Evolutionary conservation across 129 eudicot species (phyloP), one percentile per base, ranked within the genome.

Genomic region (Sambucus nigra): DNA sequence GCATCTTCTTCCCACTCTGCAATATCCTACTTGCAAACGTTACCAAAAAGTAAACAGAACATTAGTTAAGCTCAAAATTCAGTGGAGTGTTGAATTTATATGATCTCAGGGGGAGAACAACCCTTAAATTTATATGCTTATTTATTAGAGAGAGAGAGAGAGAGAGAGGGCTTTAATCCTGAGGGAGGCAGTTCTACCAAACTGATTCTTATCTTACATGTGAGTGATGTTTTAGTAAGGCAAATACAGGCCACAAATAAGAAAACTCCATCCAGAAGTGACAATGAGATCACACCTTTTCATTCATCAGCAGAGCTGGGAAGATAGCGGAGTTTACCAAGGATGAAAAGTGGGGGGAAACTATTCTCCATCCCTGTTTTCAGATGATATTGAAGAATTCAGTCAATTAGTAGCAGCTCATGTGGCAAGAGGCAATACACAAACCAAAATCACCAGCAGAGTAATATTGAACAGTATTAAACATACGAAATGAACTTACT

Each of bases 1-100:
- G 94, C 32, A 57, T 83, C 94, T 83, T 83, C 94, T 73, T 76
- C 94, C 94, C 94, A 83, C 78, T 83, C 94, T 24, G 70, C 47
- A 39, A 61, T 65, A 73, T 83, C 94, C 94, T 83, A 66, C 63
- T 57, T 50, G 17, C 46, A 47, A 22, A 64, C 42, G n/a, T n/a
- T n/a, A n/a, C n/a, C n/a, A 15, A 45, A 9, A 1, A 44, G 16
- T 28, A 18, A 42, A n/a, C 14, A 28, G 25, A 12, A 57, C 57
- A 35, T 20, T 17, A 48, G 59, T 63, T 33, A 51, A 27, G 20
- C 18, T 25, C 25, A 61, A 22, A 27, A 35, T n/a, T 54, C 44
- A 7, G 40, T 18, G 20, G 48, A 50, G 7, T 41, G 38, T 10
- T 2, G 53, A 23, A 29, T 18, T 26, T 4, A 19, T n/a, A 9